phyloP scores from a whole-genome alignment of 768 basidiomycete genomes.

The Panellus pusillus region DNA sequence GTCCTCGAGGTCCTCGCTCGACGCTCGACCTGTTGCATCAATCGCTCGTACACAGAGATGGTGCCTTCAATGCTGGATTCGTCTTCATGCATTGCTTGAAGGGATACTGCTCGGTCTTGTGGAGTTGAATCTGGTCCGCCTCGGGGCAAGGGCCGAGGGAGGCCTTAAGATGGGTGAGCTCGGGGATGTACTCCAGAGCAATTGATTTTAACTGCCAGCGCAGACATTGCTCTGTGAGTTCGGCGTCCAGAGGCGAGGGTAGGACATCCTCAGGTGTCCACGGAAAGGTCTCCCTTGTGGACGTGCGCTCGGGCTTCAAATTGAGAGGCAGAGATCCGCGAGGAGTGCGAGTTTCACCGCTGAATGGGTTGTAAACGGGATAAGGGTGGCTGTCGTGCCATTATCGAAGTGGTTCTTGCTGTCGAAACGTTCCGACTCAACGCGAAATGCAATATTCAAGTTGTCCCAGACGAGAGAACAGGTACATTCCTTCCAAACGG shows the following conservation, averaged over 20 bases:
- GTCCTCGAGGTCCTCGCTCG: constrained; percentile 7
- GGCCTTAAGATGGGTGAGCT: constrained; percentile 4
- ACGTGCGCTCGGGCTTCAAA: constrained; percentile 1
- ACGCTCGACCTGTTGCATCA: neutral
- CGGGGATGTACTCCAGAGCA: constrained; percentile 6
- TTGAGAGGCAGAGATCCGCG: constrained; percentile 10
- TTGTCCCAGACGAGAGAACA: constrained; percentile 30
- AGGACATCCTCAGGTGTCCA: neutral
- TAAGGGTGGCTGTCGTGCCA: constrained; percentile 27
- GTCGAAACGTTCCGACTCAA: constrained; percentile 25
- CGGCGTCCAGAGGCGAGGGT: neutral
- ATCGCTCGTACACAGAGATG: constrained; percentile 9
- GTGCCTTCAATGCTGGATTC: constrained; percentile 22
- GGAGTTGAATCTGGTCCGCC: constrained; percentile 17
- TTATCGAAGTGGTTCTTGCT: constrained; percentile 28
- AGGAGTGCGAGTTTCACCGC: constrained; percentile 8
- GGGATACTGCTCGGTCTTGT: constrained; percentile 18
- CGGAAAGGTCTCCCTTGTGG: neutral
- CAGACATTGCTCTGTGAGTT: neutral
- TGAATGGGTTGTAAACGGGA: constrained; percentile 21
- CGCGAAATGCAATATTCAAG: constrained; percentile 29
- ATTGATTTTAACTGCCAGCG: constrained; percentile 10
- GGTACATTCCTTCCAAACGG: constrained; percentile 20
- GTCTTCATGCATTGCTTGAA: constrained; percentile 24
- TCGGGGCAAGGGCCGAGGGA: neutral